These are phyloP conservation scores for Butyriboletus loyo DNA, from an alignment of 768 basidiomycete species.

Conservation along the genomic window DNA sequence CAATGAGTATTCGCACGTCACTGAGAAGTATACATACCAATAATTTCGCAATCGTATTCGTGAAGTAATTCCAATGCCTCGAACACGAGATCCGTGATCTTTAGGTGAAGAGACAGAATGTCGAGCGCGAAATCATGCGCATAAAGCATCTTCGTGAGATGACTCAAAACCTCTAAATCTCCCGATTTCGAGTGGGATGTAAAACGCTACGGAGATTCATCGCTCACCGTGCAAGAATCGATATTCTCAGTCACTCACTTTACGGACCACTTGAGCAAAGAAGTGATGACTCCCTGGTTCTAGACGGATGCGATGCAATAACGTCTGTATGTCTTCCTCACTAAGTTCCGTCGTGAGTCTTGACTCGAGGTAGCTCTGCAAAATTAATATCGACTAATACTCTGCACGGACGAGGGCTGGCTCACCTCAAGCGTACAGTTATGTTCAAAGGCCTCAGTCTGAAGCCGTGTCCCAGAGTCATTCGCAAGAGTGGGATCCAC, in stretches of 20 bases:
- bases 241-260: slow-evolving; percentile 40
- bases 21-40: slow-evolving; percentile 49
- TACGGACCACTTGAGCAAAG: slow-evolving; percentile 55
- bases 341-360: slow-evolving; percentile 53
- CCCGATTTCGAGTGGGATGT: slow-evolving; percentile 45
- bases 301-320: slow-evolving; percentile 44
- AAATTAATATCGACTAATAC: slow-evolving; percentile 4
- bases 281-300: slow-evolving; percentile 56
- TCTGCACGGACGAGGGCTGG: not conserved
- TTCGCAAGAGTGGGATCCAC: slow-evolving; percentile 51
- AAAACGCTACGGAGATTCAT: slow-evolving; percentile 50
- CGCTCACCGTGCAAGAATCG: not conserved
- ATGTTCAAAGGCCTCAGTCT: slow-evolving; percentile 58
- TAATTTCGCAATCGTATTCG: slow-evolving; percentile 75
- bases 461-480: slow-evolving; percentile 48
- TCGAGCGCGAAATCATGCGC: slow-evolving; percentile 59
- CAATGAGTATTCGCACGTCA: not conserved
- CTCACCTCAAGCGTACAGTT: slow-evolving; percentile 58
- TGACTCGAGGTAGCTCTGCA: slow-evolving; percentile 47
- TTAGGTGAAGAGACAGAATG: slow-evolving; percentile 64
- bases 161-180: slow-evolving; percentile 69
- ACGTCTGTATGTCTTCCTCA: slow-evolving; percentile 34
- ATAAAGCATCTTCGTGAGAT: slow-evolving; percentile 66
- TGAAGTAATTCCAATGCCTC: slow-evolving; percentile 61
- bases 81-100: slow-evolving; percentile 61